These are phyloP conservation scores for Auricularia sp. DNA, from an alignment of 768 basidiomycete genomes.

Conservation along the genomic window DNA sequence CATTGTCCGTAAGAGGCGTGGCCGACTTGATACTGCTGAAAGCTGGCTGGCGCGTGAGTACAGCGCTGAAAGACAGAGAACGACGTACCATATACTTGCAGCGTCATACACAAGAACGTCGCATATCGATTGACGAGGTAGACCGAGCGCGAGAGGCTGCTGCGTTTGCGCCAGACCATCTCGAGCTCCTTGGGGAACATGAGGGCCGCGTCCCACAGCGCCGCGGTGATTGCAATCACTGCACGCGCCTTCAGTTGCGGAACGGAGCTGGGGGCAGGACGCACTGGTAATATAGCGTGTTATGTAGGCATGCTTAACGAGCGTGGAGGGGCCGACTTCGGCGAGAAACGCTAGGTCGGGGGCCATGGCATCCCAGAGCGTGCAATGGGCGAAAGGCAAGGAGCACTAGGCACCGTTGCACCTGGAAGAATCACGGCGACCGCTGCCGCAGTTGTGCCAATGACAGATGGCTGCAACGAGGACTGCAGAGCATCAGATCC, in stretches of 20 bases:
- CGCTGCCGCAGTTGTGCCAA: no score
- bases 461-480: no score
- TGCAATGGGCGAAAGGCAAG: no score
- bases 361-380: no score
- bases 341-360: not conserved
- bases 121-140: not conserved
- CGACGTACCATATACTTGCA: not conserved
- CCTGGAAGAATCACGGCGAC: no score
- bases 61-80: not conserved
- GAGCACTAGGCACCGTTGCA: no score
- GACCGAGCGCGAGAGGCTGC: not conserved
- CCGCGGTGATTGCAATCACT: not conserved
- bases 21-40: not conserved
- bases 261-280: not conserved
- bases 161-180: not conserved
- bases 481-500: no score
- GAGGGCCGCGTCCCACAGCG: not conserved
- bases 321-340: not conserved
- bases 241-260: not conserved
- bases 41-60: not conserved
- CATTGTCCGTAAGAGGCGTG: not conserved
- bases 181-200: not conserved
- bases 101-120: not conserved
- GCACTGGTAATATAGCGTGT: not conserved
- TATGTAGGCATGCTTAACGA: not conserved